phyloP scores from a whole-genome alignment of 2,329 filamentous ascomycete species.

The Arachnomyces sp. region DNA sequence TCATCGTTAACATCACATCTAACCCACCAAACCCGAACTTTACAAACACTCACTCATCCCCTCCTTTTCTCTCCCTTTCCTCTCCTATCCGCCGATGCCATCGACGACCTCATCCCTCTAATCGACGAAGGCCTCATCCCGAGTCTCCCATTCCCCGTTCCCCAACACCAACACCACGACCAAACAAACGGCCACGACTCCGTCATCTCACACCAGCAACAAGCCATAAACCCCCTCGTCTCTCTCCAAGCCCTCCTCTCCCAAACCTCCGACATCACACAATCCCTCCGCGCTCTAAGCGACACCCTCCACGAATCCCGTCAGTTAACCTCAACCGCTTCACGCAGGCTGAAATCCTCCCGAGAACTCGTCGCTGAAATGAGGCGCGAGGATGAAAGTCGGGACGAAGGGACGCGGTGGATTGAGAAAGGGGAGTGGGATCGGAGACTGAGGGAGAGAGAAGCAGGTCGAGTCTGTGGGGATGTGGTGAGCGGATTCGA shows the following conservation, averaged over 20 bases:
- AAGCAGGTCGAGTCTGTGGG: slow-evolving; percentile 75
- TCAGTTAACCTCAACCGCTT: slow-evolving; percentile 76
- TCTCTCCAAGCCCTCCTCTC: slow-evolving; percentile 63
- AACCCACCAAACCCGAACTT: slow-evolving; percentile 52
- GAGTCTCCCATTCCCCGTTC: slow-evolving; percentile 43
- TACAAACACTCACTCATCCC: slow-evolving; percentile 52
- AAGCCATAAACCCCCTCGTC: slow-evolving; percentile 43
- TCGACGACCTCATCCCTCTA: slow-evolving; percentile 52
- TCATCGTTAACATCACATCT: slow-evolving; percentile 53
- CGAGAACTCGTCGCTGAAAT: slow-evolving; percentile 82
- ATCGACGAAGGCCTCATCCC: slow-evolving; percentile 46
- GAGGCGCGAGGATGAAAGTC: slow-evolving; percentile 70
- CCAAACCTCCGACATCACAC: slow-evolving; percentile 64
- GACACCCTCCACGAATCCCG: slow-evolving; percentile 92
- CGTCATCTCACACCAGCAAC: slow-evolving; percentile 15
- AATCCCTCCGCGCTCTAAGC: slow-evolving; percentile 75
- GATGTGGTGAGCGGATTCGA: slow-evolving; percentile 92
- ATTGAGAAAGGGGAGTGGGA: slow-evolving; percentile 79
- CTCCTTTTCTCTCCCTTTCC: slow-evolving; percentile 52
- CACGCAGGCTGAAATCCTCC: slow-evolving; percentile 69
- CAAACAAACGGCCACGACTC: slow-evolving; percentile 17
- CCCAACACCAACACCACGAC: slow-evolving; percentile 20
- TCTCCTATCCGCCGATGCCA: slow-evolving; percentile 44
- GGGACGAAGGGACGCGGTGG: slow-evolving; percentile 76
- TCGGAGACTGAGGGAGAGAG: slow-evolving; percentile 63